A percentile compares a stretch with the other conserved stretches of the same genome.
Conservation (phyloP, 1,284 basidiomycete species). For the Pyrrhoderma lamaoense region DNA sequence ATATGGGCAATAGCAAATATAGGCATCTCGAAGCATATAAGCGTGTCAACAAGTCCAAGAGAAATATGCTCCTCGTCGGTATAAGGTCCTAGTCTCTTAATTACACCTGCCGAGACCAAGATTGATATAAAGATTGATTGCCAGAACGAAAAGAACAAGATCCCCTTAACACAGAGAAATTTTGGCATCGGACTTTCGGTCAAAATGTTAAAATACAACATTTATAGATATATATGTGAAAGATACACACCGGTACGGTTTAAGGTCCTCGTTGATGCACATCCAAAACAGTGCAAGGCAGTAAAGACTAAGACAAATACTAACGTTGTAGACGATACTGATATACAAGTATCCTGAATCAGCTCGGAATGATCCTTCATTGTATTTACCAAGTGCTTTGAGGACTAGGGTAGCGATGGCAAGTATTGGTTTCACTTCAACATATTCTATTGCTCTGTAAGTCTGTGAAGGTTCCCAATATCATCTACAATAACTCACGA, state of each 20-base stretch:
- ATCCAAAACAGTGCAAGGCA: slow-evolving; percentile 95
- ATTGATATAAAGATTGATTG: slow-evolving; percentile 84
- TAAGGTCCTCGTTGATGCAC: slow-evolving; percentile 77
- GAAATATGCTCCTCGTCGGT: slow-evolving; percentile 88
- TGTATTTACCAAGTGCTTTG: slow-evolving; percentile 83
- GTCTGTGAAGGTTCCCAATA: background rate
- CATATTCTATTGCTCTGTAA: slow-evolving; percentile 67
- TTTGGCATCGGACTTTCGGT: slow-evolving; percentile 69
- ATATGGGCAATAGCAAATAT: slow-evolving; percentile 92
- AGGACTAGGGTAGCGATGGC: slow-evolving; percentile 81
- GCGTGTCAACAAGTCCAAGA: slow-evolving; percentile 80
- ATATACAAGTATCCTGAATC: slow-evolving; percentile 91
- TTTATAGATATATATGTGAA: slow-evolving; percentile 10
- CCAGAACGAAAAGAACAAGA: slow-evolving; percentile 99
- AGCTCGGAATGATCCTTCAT: slow-evolving; percentile 80
- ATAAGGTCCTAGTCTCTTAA: slow-evolving; percentile 80
- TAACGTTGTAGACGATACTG: slow-evolving; percentile 74
- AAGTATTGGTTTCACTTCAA: slow-evolving; percentile 90
- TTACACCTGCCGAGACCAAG: slow-evolving; percentile 75
- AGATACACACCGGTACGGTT: slow-evolving; percentile 69
- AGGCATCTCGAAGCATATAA: slow-evolving; percentile 97
- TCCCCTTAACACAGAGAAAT: slow-evolving; percentile 96
- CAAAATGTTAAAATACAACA: background rate
- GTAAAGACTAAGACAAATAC: slow-evolving; percentile 71
- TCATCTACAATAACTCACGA: slow-evolving; percentile 47